These are phyloP conservation scores for Hemisphaericaspora xylofermentans DNA, from an alignment of 1,139 yeast genomes.

Conservation along the genomic window DNA sequence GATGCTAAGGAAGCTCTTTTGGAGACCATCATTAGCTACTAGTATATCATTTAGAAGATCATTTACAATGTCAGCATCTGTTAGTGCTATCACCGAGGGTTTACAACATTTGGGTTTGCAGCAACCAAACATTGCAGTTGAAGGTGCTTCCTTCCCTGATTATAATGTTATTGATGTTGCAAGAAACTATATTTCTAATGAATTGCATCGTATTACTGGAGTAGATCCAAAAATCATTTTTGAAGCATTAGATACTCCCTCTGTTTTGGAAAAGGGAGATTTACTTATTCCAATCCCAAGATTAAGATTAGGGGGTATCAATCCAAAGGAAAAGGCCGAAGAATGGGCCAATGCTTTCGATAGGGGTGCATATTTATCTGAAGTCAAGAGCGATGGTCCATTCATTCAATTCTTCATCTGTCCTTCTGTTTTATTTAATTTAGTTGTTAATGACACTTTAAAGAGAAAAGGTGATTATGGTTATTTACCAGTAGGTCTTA, in stretches of 20 bases:
- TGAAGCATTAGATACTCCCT: constrained; percentile 87
- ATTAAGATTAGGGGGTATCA: constrained; percentile 81
- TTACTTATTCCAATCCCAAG: constrained; percentile 91
- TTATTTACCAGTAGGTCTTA: constrained; percentile 68
- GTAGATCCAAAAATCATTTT: constrained; percentile 70
- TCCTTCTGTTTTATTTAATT: constrained; percentile 60
- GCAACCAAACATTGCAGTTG: constrained; percentile 24
- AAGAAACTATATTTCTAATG: constrained; percentile 85
- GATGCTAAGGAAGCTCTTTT: constrained; percentile 4
- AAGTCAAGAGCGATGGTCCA: constrained; percentile 83
- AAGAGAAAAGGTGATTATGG: constrained; percentile 66
- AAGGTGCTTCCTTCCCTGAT: constrained; percentile 57
- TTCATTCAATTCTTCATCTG: constrained; percentile 88
- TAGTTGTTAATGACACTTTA: constrained; percentile 73
- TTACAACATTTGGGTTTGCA: constrained; percentile 38
- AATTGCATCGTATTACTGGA: constrained; percentile 69
- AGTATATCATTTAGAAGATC: background rate
- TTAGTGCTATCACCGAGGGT: constrained; percentile 31
- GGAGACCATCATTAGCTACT: constrained; percentile 4
- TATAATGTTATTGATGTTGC: constrained; percentile 75
- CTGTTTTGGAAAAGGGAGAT: constrained; percentile 88
- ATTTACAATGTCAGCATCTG: constrained; percentile 10
- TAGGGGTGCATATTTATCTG: constrained; percentile 63
- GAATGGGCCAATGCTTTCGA: constrained; percentile 78
- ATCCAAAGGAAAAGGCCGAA: constrained; percentile 78